phyloP scores from a whole-genome alignment of 2,329 filamentous ascomycete genomes.

The Aspergillus novoparasiticus region DNA sequence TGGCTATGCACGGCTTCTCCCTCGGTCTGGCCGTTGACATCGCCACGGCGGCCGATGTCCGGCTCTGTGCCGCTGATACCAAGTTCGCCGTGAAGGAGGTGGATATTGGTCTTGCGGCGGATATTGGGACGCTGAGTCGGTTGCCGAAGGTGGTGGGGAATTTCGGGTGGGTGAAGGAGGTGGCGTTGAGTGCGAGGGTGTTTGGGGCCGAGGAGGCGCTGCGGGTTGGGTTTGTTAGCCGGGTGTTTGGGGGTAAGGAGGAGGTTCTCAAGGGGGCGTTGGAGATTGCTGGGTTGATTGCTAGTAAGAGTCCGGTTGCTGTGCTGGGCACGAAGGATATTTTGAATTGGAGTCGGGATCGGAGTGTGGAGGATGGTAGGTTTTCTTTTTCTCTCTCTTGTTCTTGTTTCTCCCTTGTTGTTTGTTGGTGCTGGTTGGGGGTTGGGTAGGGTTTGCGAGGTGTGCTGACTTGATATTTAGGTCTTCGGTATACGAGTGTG shows the following conservation, averaged over 20 bases:
- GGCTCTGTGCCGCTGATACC: slow-evolving; percentile 40
- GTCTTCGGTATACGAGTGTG: slow-evolving; percentile 77
- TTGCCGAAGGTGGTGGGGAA: slow-evolving; percentile 51
- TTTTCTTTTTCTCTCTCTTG: slow-evolving; percentile 22
- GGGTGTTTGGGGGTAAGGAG: slow-evolving; percentile 54
- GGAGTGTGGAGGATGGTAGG: slow-evolving; percentile 73
- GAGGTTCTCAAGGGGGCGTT: slow-evolving; percentile 65
- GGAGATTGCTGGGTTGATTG: slow-evolving; percentile 66
- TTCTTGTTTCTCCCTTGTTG: neutral
- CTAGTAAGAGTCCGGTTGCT: slow-evolving; percentile 82
- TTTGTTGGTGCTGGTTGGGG: neutral
- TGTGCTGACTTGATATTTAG: slow-evolving; percentile 38
- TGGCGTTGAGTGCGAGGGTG: slow-evolving; percentile 45
- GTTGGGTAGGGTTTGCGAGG: neutral
- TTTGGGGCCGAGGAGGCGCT: slow-evolving; percentile 50
- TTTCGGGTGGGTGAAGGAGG: slow-evolving; percentile 53
- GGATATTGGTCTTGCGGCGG: slow-evolving; percentile 53
- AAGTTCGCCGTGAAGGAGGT: slow-evolving; percentile 52
- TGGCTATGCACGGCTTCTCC: slow-evolving; percentile 75
- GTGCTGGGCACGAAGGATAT: slow-evolving; percentile 87
- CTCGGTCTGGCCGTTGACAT: slow-evolving; percentile 77
- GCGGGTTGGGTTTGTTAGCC: slow-evolving; percentile 47
- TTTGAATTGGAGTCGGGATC: slow-evolving; percentile 78
- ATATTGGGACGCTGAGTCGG: slow-evolving; percentile 50
- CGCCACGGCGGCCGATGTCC: slow-evolving; percentile 45